These are phyloP conservation scores for Macrolepiota fuliginosa DNA, from an alignment of 768 basidiomycete genomes.

Conservation along the genomic window DNA sequence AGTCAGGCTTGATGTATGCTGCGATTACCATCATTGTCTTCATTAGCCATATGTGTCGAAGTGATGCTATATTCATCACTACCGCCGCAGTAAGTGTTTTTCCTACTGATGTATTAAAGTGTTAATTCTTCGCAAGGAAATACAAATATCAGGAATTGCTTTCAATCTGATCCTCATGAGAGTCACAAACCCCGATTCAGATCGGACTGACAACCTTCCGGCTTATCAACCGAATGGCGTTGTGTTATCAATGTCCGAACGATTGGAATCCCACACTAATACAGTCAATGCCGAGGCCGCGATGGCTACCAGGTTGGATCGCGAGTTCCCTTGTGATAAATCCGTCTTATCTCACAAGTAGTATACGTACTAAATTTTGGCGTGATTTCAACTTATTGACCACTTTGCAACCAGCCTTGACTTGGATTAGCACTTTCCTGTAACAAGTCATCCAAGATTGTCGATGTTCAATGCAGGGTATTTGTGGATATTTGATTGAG, in stretches of 20 bases:
- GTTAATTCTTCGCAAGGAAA: constrained; percentile 12
- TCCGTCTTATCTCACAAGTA: neutral
- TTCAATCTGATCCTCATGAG: constrained; percentile 21
- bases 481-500: constrained; percentile 4
- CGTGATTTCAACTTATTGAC: no score
- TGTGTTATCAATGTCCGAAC: neutral
- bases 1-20: constrained; percentile 19
- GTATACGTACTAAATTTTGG: no score
- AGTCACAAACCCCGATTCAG: neutral
- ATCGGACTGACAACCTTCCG: neutral
- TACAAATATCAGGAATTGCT: constrained; percentile 17
- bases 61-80: constrained; percentile 13
- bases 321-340: neutral
- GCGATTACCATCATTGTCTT: constrained; percentile 14
- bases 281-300: neutral
- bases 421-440: no score
- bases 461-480: neutral
- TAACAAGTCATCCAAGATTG: no score
- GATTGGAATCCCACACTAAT: neutral
- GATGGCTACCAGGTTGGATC: neutral
- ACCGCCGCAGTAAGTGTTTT: constrained; percentile 15
- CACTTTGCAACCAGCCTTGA: no score
- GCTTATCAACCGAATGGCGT: neutral
- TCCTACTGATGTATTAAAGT: neutral
- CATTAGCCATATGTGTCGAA: constrained; percentile 13